Evolutionary conservation across 495 filamentous ascomycete genomes (phyloP), one percentile per base, ranked within the genome.

Genomic region (Friedmanniomyces endolithicus): DNA sequence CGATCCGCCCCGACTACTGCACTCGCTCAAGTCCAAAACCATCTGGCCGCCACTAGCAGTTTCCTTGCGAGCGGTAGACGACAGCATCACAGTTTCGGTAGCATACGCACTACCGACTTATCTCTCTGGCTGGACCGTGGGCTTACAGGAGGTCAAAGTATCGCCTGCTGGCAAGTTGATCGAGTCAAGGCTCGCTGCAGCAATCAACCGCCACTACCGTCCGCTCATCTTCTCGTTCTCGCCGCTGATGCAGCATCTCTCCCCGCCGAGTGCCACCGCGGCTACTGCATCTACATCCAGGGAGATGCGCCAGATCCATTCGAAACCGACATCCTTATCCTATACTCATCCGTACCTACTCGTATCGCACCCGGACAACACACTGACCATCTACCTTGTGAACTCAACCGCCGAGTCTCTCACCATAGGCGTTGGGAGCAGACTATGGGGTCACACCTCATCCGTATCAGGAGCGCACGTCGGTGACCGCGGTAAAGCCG

Each of bases 391-490:
- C 56, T 87, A 92, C 61, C 75, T 94, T 35, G 85, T 90, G 61
- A 87, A 78, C 35, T 95, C 89, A 1, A 85, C 77, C 8, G 70
- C 79, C 3, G 70, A 76, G 0, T 70, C 73, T 1, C 74, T 96
- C 8, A 78, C 75, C 16, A 84, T 98, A 40, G 81, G 84, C 22
- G 71, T 78, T 0, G 88, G 87, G 16, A 87, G 79, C 46, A 75
- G 85, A 23, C 77, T 98, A 9, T 96, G 87, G 85, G 92, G 92
- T 17, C 92, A 98, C 62, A 97, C 92, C 0, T 94, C 90, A 1
- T 87, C 87, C 0, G 86, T 98, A 14, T 85, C 84, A 37, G 80
- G 83, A 12, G 90, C 86, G 23, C 83, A 95, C 56, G 86, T 98
- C 41, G 90, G 86, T 20, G 79, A 83, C 16, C 79, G 87, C 19